Conservation (phyloP, 2,329 filamentous ascomycete species). For the Venturia carpophila region DNA sequence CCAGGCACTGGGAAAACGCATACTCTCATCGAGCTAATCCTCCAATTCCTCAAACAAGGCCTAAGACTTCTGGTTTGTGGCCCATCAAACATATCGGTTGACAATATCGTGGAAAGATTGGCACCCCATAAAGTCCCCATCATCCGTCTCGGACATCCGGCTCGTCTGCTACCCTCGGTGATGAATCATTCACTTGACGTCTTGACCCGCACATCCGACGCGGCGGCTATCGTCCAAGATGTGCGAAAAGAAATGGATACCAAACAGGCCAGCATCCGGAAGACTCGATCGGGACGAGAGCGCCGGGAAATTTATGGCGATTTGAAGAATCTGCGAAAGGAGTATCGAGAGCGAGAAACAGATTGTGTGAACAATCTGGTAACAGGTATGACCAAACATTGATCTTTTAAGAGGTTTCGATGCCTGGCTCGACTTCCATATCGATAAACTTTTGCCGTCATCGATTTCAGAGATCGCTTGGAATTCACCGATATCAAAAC, state of each 20-base stretch:
- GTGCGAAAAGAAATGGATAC: slow-evolving; percentile 87
- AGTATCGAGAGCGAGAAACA: slow-evolving; percentile 78
- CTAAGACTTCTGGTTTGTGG: slow-evolving; percentile 85
- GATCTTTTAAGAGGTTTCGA: neutral
- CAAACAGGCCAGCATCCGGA: slow-evolving; percentile 81
- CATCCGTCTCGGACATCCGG: slow-evolving; percentile 85
- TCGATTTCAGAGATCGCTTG: neutral
- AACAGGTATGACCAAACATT: slow-evolving; percentile 46
- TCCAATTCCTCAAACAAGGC: slow-evolving; percentile 72
- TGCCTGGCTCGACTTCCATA: neutral
- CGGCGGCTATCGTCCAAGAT: slow-evolving; percentile 80
- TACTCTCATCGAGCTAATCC: slow-evolving; percentile 86
- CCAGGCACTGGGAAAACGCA: slow-evolving; percentile 97
- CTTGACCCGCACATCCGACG: slow-evolving; percentile 82
- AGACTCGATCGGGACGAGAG: slow-evolving; percentile 74
- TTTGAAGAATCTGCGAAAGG: slow-evolving; percentile 74
- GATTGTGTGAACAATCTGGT: slow-evolving; percentile 66
- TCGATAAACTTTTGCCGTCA: neutral
- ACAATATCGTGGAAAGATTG: slow-evolving; percentile 94
- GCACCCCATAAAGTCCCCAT: slow-evolving; percentile 78
- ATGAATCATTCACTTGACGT: slow-evolving; percentile 86
- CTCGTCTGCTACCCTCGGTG: slow-evolving; percentile 79
- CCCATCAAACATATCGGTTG: slow-evolving; percentile 92
- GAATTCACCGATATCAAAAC: too few relatives aligned
- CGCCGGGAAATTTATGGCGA: slow-evolving; percentile 75